Evolutionary conservation across 192 early-diverging fungal genomes (phyloP), one percentile per base, ranked within the genome.

Genomic region (Backusella circina): DNA sequence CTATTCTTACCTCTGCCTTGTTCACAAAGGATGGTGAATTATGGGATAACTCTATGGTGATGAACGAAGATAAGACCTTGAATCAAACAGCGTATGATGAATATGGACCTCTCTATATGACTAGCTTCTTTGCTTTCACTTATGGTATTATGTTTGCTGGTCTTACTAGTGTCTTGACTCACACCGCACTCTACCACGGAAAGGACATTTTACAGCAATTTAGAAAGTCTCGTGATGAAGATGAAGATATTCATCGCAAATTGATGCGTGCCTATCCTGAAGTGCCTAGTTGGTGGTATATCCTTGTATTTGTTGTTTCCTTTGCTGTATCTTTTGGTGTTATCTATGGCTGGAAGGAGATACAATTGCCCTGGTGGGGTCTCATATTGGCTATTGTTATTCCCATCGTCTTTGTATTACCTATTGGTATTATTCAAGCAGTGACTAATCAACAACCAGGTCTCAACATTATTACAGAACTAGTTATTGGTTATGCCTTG

Each of bases 401-500:
- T 32, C 82, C 90, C 9, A 70, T 88, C 13, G 79, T 95, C 51
- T 93, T 91, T 70, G 85, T 89, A 26, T 80, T 95, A 4, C 94
- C 94, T 3, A 89, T 97, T 38, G 96, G 95, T 73, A 91, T 95
- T 36, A 90, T 97, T 71, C 84, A 85, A 67, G 92, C 91, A 6
- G 87, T 96, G 10, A 90, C 94, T 15, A 95, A 95, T 73, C 85
- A 87, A 71, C 87, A 89, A 70, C 88, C 94, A n/a, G 90, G 91
- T 35, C 84, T 95, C 21, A 95, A 97, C 83, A 89, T 97, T 66
- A 86, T 96, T 23, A 92, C 92, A 64, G 93, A 97, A 85, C 90
- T 95, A 70, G 86, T 96, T 68, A 91, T 90, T 67, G 96, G 96
- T 74, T 92, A 91, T 72, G 84, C 92, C 13, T 78, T 91, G 13